Base-by-base conservation (phyloP, 129 eudicot genomes). In the Oenanthe sinensis region DNA sequence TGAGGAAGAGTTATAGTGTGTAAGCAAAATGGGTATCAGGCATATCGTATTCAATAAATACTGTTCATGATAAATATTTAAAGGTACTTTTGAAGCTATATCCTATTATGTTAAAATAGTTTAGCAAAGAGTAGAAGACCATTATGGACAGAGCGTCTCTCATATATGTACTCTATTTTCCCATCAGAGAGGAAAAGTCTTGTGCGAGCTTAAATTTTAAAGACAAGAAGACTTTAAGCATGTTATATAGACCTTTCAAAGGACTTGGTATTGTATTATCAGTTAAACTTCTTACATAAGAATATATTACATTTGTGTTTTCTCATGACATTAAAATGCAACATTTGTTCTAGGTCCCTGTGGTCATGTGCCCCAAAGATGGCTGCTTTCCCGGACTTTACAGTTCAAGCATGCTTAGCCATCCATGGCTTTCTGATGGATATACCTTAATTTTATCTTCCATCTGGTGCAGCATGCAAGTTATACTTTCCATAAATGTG, bases 391-490 rank as follows among this genome's bases (percentile, higher is more conserved):
- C 99, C n/a, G 99, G 99, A 65, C 83, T 96, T 54, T 96, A 96
- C 83, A 83, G 89, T 75, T 78, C 76, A 19, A 81, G 76, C 43
- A 52, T 90, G 48, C 93, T 88, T 20, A 63, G 81, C 78, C 80
- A 82, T 48, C 99, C 99, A 12, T 96, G 97, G 97, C 97, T 96
- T 79, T 88, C 97, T 79, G 97, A 96, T 89, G 99, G 94, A 80
- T 81, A 72, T 76, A 90, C 97, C n/a, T 81, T 92, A 83, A 88
- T 96, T 73, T 77, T 96, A 71, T 82, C 97, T 60, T 96, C 99
- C 84, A 39, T 82, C 74, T 92, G 99, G 99, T 86, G 95, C 69
- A 96, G 99, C 85, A 82, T 89, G 73, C 91, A 87, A 87, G 88
- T 82, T 22, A 85, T 96, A 81, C 81, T 96, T 81, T 90, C 97